Evolutionary conservation across 2,329 filamentous ascomycete species (phyloP).

Genomic region (Cladosporium sp.): DNA sequence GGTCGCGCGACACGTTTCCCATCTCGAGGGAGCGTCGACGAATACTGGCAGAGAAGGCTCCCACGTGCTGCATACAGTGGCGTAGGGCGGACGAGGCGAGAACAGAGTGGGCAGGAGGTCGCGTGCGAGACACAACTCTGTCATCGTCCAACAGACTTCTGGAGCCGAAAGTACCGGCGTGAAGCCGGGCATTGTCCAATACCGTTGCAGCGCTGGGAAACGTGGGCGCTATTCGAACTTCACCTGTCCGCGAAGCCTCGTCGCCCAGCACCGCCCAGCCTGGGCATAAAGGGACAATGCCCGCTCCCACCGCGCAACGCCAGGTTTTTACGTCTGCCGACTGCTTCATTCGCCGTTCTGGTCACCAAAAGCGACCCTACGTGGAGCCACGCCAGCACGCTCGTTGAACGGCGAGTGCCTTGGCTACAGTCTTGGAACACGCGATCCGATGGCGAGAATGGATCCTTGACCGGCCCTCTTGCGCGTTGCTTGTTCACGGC

Average conservation of each 20-base stretch:
- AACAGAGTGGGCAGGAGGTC: background rate
- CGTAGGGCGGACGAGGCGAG: conserved; percentile 1
- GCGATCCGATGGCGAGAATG: conserved; percentile 10
- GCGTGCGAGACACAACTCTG: background rate
- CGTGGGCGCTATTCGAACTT: conserved; percentile 2
- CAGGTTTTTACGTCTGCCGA: background rate
- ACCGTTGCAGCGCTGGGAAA: background rate
- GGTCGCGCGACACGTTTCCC: conserved; percentile 4
- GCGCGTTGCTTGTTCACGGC: background rate
- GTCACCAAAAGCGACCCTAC: background rate
- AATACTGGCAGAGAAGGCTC: background rate
- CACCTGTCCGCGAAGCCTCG: background rate
- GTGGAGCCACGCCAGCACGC: background rate
- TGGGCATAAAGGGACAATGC: conserved; percentile 6
- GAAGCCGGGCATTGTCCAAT: background rate
- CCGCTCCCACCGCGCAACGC: background rate
- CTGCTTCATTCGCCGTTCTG: background rate
- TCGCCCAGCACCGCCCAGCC: background rate
- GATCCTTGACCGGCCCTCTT: conserved; percentile 3
- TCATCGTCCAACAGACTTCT: background rate
- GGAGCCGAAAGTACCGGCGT: background rate
- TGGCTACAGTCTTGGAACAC: conserved; percentile 11
- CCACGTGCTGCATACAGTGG: background rate
- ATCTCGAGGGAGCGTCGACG: background rate
- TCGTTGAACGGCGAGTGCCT: conserved; percentile 12